These are phyloP conservation scores for Colletotrichum cuscutae DNA, from an alignment of 2,329 filamentous ascomycete species.

Conservation along the genomic window DNA sequence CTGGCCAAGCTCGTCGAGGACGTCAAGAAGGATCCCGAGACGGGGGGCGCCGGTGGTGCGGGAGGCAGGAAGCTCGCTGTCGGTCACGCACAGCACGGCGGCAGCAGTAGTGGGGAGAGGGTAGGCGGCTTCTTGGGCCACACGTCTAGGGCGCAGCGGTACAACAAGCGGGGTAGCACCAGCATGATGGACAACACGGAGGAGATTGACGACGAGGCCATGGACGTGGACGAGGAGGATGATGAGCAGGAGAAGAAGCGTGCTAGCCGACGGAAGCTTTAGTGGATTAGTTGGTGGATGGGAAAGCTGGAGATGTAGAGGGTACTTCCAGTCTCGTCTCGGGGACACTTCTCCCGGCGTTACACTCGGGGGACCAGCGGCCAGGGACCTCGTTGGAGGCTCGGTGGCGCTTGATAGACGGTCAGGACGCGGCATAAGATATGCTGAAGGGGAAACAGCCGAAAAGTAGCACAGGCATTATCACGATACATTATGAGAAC, in stretches of 20 bases:
- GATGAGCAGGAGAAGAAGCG: constrained; percentile 60
- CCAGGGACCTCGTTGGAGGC: background rate
- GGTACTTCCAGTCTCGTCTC: constrained; percentile 3
- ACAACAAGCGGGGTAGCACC: constrained; percentile 34
- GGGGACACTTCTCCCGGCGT: background rate
- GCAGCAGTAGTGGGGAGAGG: constrained; percentile 12
- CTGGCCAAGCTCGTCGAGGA: constrained; percentile 61
- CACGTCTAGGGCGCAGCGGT: constrained; percentile 39
- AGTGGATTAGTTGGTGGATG: constrained; percentile 24
- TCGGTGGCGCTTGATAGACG: background rate
- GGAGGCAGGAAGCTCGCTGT: constrained; percentile 34
- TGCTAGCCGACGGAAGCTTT: constrained; percentile 65
- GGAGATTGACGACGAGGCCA: constrained; percentile 58
- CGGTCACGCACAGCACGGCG: constrained; percentile 12
- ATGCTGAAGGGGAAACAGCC: background rate
- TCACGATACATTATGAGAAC: constrained; percentile 25
- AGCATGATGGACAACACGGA: constrained; percentile 55
- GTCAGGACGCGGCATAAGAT: background rate
- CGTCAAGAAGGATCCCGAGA: constrained; percentile 46
- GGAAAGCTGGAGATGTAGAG: constrained; percentile 10
- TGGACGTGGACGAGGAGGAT: constrained; percentile 67
- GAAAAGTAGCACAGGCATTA: background rate
- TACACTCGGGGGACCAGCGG: background rate
- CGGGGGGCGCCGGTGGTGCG: constrained; percentile 1
- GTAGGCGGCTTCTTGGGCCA: constrained; percentile 23